phyloP scores from a whole-genome alignment of 208 protist species.

The Acanthamoeba lenticulata region DNA sequence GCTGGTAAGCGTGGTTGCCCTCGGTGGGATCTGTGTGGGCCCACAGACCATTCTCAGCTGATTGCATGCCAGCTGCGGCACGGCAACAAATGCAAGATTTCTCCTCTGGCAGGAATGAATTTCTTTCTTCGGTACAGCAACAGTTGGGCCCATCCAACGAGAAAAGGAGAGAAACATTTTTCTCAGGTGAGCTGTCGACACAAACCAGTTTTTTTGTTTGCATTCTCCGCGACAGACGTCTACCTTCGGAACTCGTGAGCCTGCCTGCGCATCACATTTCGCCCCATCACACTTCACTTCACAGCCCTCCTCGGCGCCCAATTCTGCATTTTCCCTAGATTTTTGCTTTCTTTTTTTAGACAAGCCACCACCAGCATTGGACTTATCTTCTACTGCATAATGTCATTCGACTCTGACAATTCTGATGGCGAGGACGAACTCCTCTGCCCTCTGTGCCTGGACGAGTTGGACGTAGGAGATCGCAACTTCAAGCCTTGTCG shows the following conservation, averaged over 20 bases:
- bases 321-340: not conserved
- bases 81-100: too few species aligned
- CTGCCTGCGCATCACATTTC: not conserved
- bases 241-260: not conserved
- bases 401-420: not conserved
- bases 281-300: not conserved
- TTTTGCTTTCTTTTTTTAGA: not conserved
- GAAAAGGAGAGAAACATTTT: not conserved
- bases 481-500: slow-evolving; percentile 88
- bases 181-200: not conserved
- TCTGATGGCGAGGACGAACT: slow-evolving; percentile 79
- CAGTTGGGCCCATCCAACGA: not conserved
- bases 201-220: not conserved
- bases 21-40: too few species aligned
- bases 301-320: not conserved
- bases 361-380: not conserved
- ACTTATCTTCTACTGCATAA: not conserved
- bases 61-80: too few species aligned
- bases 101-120: too few species aligned
- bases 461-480: slow-evolving; percentile 88
- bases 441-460: slow-evolving; percentile 87
- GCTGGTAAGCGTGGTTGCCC: not conserved
- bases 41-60: too few species aligned
- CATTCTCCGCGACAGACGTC: not conserved
- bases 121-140: not conserved